Evolutionary conservation across 2,329 filamentous ascomycete genomes (phyloP).

Genomic region (Bipolaris gigantea): DNA sequence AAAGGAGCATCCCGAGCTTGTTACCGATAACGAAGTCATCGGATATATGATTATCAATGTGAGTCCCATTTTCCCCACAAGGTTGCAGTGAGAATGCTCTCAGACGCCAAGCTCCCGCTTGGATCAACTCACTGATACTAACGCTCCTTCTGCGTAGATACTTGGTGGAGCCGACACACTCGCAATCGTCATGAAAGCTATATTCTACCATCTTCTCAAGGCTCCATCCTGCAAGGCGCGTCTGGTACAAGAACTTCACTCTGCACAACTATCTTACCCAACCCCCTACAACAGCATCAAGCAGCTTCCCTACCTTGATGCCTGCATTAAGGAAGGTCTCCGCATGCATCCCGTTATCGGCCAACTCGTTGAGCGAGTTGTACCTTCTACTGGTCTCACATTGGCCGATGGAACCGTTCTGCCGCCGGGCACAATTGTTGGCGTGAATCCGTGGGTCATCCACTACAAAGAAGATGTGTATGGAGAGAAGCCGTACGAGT

Average conservation of each 20-base stretch:
- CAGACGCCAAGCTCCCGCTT: neutral
- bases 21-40: slow-evolving; percentile 37
- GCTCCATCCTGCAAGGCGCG: slow-evolving; percentile 22
- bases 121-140: neutral
- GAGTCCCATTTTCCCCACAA: neutral
- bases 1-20: slow-evolving; percentile 18
- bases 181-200: slow-evolving; percentile 28
- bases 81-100: neutral
- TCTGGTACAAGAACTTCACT: slow-evolving; percentile 30
- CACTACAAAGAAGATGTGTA: slow-evolving; percentile 26
- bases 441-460: slow-evolving; percentile 37
- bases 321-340: slow-evolving; percentile 52
- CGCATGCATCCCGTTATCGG: slow-evolving; percentile 48
- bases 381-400: slow-evolving; percentile 24
- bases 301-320: slow-evolving; percentile 49
- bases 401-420: slow-evolving; percentile 28
- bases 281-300: slow-evolving; percentile 22
- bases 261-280: slow-evolving; percentile 20
- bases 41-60: slow-evolving; percentile 40
- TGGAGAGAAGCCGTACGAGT: slow-evolving; percentile 23
- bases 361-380: slow-evolving; percentile 37
- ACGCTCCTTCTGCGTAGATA: slow-evolving; percentile 15
- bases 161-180: slow-evolving; percentile 39
- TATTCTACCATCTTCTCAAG: slow-evolving; percentile 32
- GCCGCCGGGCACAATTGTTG: slow-evolving; percentile 39